Percentiles rank a stretch among this genome's conserved stretches.
Conservation (phyloP, 441 rosid genomes). For the Syzygium malaccense region DNA sequence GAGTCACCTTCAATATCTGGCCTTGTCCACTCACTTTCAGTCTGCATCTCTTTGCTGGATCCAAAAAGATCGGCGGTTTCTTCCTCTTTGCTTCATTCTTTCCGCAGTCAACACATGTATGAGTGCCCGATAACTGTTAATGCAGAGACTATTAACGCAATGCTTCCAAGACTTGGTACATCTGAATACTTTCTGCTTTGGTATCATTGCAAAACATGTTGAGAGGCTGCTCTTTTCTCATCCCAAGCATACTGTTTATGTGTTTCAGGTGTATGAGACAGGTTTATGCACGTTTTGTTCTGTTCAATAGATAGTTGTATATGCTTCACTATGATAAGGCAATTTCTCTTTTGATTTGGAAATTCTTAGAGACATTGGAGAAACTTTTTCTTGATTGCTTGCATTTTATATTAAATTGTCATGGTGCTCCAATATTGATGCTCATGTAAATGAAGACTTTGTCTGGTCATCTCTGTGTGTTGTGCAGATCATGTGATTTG, state of each 20-base stretch:
- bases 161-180: slow-evolving; percentile 95
- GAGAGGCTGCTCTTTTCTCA: neutral
- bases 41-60: slow-evolving; percentile 93
- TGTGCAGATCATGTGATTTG: neutral
- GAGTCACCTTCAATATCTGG: slow-evolving; percentile 91
- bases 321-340: neutral
- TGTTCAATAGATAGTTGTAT: neutral
- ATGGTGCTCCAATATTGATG: neutral
- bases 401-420: neutral
- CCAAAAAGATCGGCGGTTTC: slow-evolving; percentile 74
- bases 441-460: neutral
- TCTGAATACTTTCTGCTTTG: neutral
- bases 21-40: slow-evolving; percentile 88
- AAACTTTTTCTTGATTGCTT: neutral
- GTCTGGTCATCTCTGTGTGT: neutral
- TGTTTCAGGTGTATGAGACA: neutral
- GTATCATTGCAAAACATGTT: neutral
- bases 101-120: slow-evolving; percentile 74
- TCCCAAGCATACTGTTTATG: neutral
- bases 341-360: neutral
- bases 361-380: neutral
- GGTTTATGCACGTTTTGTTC: neutral
- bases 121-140: slow-evolving; percentile 73
- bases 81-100: slow-evolving; percentile 76
- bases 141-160: slow-evolving; percentile 80